Evolutionary conservation across 75 land plant genomes (phyloP), one percentile per base, ranked within the genome.

Genomic region (Picea glauca): DNA sequence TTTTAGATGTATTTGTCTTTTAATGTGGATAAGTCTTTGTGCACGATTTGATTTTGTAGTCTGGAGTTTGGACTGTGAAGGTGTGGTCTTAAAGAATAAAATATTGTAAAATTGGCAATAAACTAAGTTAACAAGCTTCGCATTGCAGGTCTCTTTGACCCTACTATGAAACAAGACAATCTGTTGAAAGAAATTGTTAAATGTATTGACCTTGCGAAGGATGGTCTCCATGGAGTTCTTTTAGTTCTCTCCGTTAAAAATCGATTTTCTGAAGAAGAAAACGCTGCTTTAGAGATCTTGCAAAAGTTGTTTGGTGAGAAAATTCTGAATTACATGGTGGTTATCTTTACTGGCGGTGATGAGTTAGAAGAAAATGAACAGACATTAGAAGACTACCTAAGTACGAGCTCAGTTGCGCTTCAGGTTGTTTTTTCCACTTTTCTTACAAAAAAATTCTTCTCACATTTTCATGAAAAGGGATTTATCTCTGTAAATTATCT

Each of bases 331-430:
- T 93, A 93, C 87, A 91, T 93, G 91, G 84, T 94, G 59, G 92
- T 94, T 64, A 89, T 94, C 64, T 90, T 94, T 64, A 94, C 96
- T 72, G 89, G 92, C 57, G 96, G 94, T 18, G 96, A 94, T 84
- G 94, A 84, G 6, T 82, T 94, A 66, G 96, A 91, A 70, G 90
- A 88, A 11, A 64, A 82, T 64, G 90, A 80, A 33, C 82, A 84
- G 63, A 87, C 93, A 11, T 80, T 93, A 38, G 86, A 87, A 3
- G 88, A 85, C 33, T 91, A 82, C 77, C 74, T 93, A 23, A 79
- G 72, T 72, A 85, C 74, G 7, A 83, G 80, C 74, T 92, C 94
- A 26, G 74, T 78, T 46, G 78, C 75, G 70, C 82, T 92, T 38
- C 72, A 85, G 92, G 90, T 90, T 67, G 68, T 30, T 57, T 30